These are phyloP conservation scores for Leucocoprinus sp. DNA, from an alignment of 768 basidiomycete species.

Conservation along the genomic window DNA sequence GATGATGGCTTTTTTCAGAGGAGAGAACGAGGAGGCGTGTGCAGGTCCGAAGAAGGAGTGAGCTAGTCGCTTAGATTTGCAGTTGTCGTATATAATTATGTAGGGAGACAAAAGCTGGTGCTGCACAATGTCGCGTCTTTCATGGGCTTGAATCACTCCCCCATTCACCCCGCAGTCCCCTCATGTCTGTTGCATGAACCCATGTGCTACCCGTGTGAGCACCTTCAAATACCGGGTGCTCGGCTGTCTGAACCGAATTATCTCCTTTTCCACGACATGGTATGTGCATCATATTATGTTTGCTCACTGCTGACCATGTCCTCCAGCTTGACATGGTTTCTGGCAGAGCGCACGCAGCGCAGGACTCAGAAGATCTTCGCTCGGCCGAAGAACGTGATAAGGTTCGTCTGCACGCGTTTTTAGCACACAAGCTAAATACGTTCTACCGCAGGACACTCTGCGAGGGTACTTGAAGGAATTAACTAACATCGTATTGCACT, in stretches of 20 bases:
- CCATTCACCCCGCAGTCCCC: slow-evolving; percentile 7
- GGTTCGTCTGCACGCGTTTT: slow-evolving; percentile 8
- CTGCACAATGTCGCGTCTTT: neutral
- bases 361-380: neutral
- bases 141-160: too few relatives aligned
- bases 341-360: neutral
- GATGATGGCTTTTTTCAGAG: slow-evolving; percentile 59
- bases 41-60: slow-evolving; percentile 15
- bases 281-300: slow-evolving; percentile 10
- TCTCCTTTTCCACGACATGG: slow-evolving; percentile 14
- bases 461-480: slow-evolving; percentile 18
- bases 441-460: slow-evolving; percentile 21
- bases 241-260: slow-evolving; percentile 4
- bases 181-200: slow-evolving; percentile 13
- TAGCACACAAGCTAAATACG: neutral
- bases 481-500: slow-evolving; percentile 38
- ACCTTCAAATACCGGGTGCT: slow-evolving; percentile 7
- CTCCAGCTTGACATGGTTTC: slow-evolving; percentile 15
- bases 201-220: slow-evolving; percentile 11
- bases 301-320: neutral
- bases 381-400: slow-evolving; percentile 9
- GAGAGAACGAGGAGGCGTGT: slow-evolving; percentile 42
- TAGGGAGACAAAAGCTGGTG: too few relatives aligned
- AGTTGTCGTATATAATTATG: too few relatives aligned
- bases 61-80: too few relatives aligned